A percentile compares a stretch with the other conserved stretches of the same genome.
These are phyloP conservation scores for Suhomyces vadensis DNA, from an alignment of 805 yeast species.

Conservation along the genomic window DNA sequence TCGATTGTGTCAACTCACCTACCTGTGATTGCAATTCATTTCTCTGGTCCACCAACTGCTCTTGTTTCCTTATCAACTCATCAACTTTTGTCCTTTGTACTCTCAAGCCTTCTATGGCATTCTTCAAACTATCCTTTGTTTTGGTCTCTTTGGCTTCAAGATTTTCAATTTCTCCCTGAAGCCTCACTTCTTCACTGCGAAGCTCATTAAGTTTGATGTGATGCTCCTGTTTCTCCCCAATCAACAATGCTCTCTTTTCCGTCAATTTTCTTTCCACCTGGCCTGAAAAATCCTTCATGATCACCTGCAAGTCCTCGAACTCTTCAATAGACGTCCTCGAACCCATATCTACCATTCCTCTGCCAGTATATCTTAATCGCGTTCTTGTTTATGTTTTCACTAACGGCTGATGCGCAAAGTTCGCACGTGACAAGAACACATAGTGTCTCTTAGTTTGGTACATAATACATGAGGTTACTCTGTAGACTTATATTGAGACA, in stretches of 20 bases:
- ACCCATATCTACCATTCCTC: slow-evolving; percentile 2
- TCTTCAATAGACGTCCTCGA: slow-evolving; percentile 23
- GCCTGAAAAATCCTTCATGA: slow-evolving; percentile 41
- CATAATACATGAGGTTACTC: no score
- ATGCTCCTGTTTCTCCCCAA: slow-evolving; percentile 36
- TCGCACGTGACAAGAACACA: neutral
- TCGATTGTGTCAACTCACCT: slow-evolving; percentile 30
- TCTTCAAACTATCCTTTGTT: slow-evolving; percentile 27
- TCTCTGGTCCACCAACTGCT: slow-evolving; percentile 31
- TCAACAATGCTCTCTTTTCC: slow-evolving; percentile 32
- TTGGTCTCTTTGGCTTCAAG: slow-evolving; percentile 27
- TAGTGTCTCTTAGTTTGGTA: neutral
- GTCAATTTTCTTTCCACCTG: slow-evolving; percentile 37
- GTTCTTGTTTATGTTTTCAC: slow-evolving; percentile 1
- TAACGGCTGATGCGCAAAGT: neutral
- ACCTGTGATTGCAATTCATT: slow-evolving; percentile 28
- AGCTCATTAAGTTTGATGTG: slow-evolving; percentile 31
- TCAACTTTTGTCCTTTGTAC: slow-evolving; percentile 37
- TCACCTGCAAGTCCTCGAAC: slow-evolving; percentile 36
- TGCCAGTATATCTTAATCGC: neutral
- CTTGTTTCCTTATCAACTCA: slow-evolving; percentile 36
- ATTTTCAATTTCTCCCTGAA: slow-evolving; percentile 32
- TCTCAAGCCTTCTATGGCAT: slow-evolving; percentile 23
- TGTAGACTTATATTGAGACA: neutral
- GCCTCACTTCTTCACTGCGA: slow-evolving; percentile 28